Evolutionary conservation across 2,329 filamentous ascomycete genomes (phyloP).

Genomic region (Pseudogymnoascus sp.): DNA sequence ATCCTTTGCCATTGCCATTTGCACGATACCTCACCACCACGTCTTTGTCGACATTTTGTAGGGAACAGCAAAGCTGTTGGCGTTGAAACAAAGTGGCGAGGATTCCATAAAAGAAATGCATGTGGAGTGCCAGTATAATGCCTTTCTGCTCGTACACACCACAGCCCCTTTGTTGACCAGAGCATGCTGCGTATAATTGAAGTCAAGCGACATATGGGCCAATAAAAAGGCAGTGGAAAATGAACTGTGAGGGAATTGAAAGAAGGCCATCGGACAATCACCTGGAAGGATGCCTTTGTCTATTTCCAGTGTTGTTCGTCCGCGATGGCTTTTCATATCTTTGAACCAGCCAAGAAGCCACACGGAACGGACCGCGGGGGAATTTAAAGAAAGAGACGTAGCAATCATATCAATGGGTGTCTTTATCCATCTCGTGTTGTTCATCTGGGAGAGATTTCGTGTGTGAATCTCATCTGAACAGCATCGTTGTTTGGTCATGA

Average conservation of each 20-base stretch:
- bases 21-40: background rate
- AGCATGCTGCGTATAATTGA: background rate
- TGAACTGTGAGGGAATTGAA: background rate
- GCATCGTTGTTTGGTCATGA: background rate
- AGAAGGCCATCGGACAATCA: background rate
- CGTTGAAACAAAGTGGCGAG: background rate
- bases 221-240: background rate
- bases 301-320: background rate
- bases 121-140: too few relatives aligned
- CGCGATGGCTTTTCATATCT: background rate
- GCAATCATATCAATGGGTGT: background rate
- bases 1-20: background rate
- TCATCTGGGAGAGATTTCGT: background rate
- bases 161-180: background rate
- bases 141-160: background rate
- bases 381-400: background rate
- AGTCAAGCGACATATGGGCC: background rate
- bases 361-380: background rate
- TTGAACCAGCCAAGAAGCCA: background rate
- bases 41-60: background rate
- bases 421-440: background rate
- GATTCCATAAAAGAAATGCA: background rate
- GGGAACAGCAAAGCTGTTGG: background rate
- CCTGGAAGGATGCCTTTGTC: background rate
- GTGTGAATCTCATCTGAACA: slow-evolving; percentile 8